Percentiles rank a stretch among this genome's conserved stretches.
These are phyloP conservation scores for Carex littledalei DNA, from an alignment of 176 grass and related monocot species.

Conservation along the genomic window DNA sequence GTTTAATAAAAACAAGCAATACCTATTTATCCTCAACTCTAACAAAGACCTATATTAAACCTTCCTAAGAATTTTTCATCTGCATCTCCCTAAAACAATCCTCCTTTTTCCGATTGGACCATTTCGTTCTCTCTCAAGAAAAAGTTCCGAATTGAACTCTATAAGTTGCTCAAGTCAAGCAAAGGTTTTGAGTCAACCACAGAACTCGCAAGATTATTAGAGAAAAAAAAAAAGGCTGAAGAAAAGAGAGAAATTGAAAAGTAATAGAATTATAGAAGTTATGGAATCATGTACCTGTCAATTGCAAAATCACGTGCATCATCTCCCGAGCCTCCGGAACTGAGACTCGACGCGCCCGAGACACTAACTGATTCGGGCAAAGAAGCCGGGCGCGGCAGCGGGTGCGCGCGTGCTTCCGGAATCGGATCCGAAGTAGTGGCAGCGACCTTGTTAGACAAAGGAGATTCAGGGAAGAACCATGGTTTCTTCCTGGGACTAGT, in stretches of 20 bases:
- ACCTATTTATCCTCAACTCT: neutral
- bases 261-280: neutral
- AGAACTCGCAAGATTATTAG: neutral
- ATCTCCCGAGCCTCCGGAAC: neutral
- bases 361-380: neutral
- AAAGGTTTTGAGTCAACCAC: neutral
- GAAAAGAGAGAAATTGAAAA: neutral
- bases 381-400: constrained; percentile 14
- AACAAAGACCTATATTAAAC: neutral
- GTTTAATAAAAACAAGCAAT: too few species aligned
- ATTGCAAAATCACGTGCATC: constrained; percentile 5
- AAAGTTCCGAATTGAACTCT: neutral
- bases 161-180: neutral
- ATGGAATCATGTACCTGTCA: neutral
- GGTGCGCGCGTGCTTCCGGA: neutral
- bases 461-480: constrained; percentile 4
- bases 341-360: constrained; percentile 6
- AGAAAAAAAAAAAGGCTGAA: neutral
- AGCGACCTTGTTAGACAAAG: constrained; percentile 1
- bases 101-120: neutral
- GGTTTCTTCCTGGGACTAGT: constrained; percentile 19
- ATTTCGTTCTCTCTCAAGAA: neutral
- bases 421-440: neutral
- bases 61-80: neutral
- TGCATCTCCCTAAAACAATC: neutral